Conservation (phyloP, 768 basidiomycete genomes). For the Gelatoporia subvermispora region DNA sequence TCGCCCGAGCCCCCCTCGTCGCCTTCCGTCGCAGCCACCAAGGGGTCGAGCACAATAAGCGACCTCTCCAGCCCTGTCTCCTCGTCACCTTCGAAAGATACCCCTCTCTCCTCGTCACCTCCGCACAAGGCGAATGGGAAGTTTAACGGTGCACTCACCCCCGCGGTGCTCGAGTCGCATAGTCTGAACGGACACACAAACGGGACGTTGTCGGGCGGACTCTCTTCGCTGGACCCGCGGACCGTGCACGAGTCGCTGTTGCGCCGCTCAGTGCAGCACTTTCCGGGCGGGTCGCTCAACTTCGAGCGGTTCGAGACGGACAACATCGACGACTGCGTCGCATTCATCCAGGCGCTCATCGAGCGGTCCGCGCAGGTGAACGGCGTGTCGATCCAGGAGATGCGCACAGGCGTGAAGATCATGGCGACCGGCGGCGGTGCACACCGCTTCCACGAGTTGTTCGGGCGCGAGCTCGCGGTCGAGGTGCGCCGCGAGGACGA, state of each 20-base stretch:
- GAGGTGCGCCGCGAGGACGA: constrained; percentile 92
- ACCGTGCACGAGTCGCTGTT: constrained; percentile 62
- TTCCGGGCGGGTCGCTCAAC: constrained; percentile 95
- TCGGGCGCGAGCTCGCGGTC: constrained; percentile 68
- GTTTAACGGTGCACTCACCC: constrained; percentile 75
- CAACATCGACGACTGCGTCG: constrained; percentile 76
- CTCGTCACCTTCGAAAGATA: constrained; percentile 26
- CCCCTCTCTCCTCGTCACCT: constrained; percentile 21
- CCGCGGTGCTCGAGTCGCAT: constrained; percentile 49
- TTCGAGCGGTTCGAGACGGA: constrained; percentile 97
- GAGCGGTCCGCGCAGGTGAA: constrained; percentile 81
- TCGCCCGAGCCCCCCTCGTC: constrained; percentile 83
- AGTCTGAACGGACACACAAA: constrained; percentile 12
- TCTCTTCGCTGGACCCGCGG: constrained; percentile 32
- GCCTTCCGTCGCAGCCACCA: constrained; percentile 60
- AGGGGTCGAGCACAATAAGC: constrained; percentile 46
- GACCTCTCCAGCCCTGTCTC: constrained; percentile 32
- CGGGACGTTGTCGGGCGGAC: constrained; percentile 30
- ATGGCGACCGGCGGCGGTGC: constrained; percentile 98
- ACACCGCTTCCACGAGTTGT: constrained; percentile 86
- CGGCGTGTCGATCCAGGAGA: constrained; percentile 81
- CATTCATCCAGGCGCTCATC: constrained; percentile 85
- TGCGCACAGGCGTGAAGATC: constrained; percentile 91
- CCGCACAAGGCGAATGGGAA: constrained; percentile 31
- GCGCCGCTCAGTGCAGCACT: constrained; percentile 68